A percentile compares a stretch with the other conserved stretches of the same genome.
phyloP scores from a whole-genome alignment of 768 basidiomycete genomes.

The Artomyces pyxidatus region DNA sequence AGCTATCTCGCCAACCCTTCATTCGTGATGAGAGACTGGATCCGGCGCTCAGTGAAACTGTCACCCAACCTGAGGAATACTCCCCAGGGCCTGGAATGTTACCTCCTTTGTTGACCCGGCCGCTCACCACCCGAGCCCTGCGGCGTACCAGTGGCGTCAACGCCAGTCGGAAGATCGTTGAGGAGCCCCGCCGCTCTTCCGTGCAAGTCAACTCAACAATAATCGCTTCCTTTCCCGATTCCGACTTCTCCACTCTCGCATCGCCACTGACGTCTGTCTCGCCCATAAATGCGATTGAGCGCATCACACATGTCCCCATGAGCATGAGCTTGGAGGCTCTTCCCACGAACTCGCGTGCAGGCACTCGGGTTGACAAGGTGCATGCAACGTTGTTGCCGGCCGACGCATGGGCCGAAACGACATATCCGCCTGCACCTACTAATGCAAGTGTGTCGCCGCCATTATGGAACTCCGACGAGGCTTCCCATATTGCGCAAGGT shows the following conservation, averaged over 20 bases:
- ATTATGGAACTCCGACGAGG: neutral
- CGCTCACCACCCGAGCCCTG: too few relatives aligned
- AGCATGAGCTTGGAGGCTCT: too few relatives aligned
- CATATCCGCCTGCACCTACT: constrained; percentile 1
- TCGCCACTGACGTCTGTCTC: constrained; percentile 8
- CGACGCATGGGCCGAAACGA: neutral
- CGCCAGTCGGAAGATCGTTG: too few relatives aligned
- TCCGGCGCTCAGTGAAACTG: too few relatives aligned
- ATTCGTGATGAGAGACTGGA: constrained; percentile 15
- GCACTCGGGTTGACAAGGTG: too few relatives aligned
- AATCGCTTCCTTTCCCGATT: constrained; percentile 13
- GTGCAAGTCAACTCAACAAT: constrained; percentile 2
- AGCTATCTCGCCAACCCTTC: constrained; percentile 10
- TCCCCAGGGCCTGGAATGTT: neutral
- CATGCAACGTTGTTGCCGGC: too few relatives aligned
- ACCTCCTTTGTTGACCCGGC: too few relatives aligned
- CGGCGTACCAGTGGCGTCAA: too few relatives aligned
- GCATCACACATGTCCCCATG: neutral
- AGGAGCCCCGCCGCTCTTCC: constrained; percentile 10
- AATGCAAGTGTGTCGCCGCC: neutral
- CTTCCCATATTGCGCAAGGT: neutral
- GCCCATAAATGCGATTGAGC: neutral
- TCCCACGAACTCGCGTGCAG: too few relatives aligned
- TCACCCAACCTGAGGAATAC: too few relatives aligned
- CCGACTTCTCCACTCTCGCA: constrained; percentile 10